Conservation (phyloP, 2,329 filamentous ascomycete genomes). For the Fusarium pseudograminearum region DNA sequence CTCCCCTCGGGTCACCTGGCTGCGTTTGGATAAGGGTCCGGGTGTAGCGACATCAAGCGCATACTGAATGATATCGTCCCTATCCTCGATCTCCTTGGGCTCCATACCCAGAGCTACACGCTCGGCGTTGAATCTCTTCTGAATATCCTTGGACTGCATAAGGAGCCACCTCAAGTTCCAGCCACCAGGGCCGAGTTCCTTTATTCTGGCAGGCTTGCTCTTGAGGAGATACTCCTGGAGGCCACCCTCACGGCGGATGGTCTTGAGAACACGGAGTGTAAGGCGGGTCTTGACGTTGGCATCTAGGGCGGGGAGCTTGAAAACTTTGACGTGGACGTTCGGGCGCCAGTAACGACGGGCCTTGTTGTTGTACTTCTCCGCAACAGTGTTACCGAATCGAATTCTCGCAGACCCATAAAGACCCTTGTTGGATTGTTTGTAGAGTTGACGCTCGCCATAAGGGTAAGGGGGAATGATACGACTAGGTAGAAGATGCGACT, state of each 20-base stretch:
- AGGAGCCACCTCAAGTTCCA: conserved; percentile 92
- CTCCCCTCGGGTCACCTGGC: conserved; percentile 54
- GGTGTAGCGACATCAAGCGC: conserved; percentile 58
- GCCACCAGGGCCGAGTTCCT: conserved; percentile 87
- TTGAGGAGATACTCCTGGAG: conserved; percentile 93
- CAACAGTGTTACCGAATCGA: conserved; percentile 83
- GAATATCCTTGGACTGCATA: conserved; percentile 79
- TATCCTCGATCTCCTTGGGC: conserved; percentile 53
- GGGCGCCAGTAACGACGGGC: conserved; percentile 79
- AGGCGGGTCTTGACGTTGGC: conserved; percentile 75
- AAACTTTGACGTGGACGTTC: conserved; percentile 76
- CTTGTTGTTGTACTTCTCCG: conserved; percentile 76
- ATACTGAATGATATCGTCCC: conserved; percentile 56
- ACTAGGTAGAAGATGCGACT: conserved; percentile 59
- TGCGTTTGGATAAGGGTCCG: conserved; percentile 54
- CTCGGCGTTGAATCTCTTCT: conserved; percentile 74
- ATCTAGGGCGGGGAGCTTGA: conserved; percentile 73
- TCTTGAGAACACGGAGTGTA: conserved; percentile 75
- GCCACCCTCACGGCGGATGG: conserved; percentile 86
- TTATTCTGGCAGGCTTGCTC: conserved; percentile 79
- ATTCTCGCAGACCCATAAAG: conserved; percentile 78
- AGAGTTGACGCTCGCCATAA: conserved; percentile 75
- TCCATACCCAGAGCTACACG: conserved; percentile 73
- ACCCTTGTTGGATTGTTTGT: conserved; percentile 83
- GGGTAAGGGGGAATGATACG: conserved; percentile 75